Percentiles rank a stretch among this genome's conserved stretches.
phyloP scores from a whole-genome alignment of 2,329 filamentous ascomycete species.

The Trichoderma sp. region DNA sequence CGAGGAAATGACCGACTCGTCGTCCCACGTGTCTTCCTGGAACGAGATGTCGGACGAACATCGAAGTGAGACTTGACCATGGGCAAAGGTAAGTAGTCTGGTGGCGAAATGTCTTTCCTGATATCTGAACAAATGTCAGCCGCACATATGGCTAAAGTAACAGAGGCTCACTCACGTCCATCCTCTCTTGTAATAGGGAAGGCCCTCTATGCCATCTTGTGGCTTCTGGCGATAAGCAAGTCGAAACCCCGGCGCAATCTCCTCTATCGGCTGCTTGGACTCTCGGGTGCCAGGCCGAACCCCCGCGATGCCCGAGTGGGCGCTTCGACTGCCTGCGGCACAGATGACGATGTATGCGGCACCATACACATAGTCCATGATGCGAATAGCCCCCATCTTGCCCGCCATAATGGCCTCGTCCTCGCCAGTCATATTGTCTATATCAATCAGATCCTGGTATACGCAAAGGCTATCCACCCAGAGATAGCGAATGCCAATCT shows the following conservation, averaged over 20 bases:
- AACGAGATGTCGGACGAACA: background rate
- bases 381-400: background rate
- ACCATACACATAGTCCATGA: background rate
- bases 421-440: background rate
- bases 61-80: background rate
- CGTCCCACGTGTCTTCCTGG: background rate
- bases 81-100: background rate
- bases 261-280: background rate
- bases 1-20: background rate
- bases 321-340: background rate
- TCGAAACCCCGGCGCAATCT: background rate
- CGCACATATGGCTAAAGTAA: background rate
- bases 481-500: constrained; percentile 7
- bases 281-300: background rate
- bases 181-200: background rate
- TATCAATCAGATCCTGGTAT: background rate
- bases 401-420: background rate
- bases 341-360: background rate
- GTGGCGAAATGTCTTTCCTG: background rate
- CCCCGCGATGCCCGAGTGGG: background rate
- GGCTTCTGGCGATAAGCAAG: background rate
- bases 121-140: background rate
- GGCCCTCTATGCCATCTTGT: background rate
- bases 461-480: constrained; percentile 7
- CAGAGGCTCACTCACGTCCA: background rate